These are phyloP conservation scores for Taphrina populina DNA, from an alignment of 1,139 yeast species.

Conservation along the genomic window DNA sequence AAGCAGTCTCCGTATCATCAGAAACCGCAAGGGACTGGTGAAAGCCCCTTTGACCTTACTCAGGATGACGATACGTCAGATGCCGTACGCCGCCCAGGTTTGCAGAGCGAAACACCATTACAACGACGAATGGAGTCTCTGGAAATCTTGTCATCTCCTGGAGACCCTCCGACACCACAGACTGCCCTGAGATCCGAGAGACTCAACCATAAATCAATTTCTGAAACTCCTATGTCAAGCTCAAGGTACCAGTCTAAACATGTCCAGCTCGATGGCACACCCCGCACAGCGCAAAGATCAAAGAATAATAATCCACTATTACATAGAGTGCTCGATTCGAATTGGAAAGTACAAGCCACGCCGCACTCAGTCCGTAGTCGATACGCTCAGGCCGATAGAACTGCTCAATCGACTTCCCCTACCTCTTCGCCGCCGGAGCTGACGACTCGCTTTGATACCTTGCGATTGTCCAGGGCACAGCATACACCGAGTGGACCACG, in stretches of 20 bases:
- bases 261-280: slow-evolving; percentile 22
- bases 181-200: slow-evolving; percentile 1
- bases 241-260: slow-evolving; percentile 6
- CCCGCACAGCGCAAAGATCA: slow-evolving; percentile 37
- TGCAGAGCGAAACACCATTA: slow-evolving; percentile 7
- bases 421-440: slow-evolving; percentile 23
- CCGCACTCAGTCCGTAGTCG: slow-evolving; percentile 39
- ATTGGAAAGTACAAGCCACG: slow-evolving; percentile 47
- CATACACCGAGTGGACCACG: slow-evolving; percentile 4
- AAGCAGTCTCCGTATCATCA: slow-evolving; percentile 12
- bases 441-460: slow-evolving; percentile 9
- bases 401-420: slow-evolving; percentile 20
- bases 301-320: slow-evolving; percentile 40
- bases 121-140: slow-evolving; percentile 4
- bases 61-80: slow-evolving; percentile 33
- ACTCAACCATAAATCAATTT: not conserved
- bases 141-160: slow-evolving; percentile 17
- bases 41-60: slow-evolving; percentile 23
- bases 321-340: slow-evolving; percentile 46
- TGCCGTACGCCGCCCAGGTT: not conserved
- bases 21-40: slow-evolving; percentile 18
- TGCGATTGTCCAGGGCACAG: slow-evolving; percentile 1
- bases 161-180: slow-evolving; percentile 18
- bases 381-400: not conserved
- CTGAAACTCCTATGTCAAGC: slow-evolving; percentile 15